Base-by-base conservation (phyloP, 2,329 filamentous ascomycete species). In the Claviceps sp. region DNA sequence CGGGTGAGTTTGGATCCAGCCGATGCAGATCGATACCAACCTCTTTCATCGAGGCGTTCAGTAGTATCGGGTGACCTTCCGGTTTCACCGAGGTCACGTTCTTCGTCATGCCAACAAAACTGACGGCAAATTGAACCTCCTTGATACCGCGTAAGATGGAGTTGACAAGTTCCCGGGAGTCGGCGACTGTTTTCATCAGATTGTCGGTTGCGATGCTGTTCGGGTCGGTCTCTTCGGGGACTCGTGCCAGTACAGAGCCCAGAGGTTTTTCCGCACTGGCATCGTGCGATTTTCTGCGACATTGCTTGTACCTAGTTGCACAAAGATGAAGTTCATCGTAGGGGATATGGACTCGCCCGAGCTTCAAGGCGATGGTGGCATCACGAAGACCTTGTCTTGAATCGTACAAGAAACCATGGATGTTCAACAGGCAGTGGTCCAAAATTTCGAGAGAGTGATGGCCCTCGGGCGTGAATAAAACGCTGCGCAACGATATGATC, bases 31-130 rank as follows among this genome's bases (percentile, higher is more conserved):
- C 93, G 63, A 98, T 79, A 55, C 91, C 91, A 43, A 98, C 82
- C 65, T 98, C 94, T 66, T 98, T 97, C 79, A 95, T 95, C 6
- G 91, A 89, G 45, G 90, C 78, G 62, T 91, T 95, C 55, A 96
- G 75, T 54, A 86, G 81, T 7, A 95, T 77, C 3, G 88, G 84
- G n/a, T 77, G 74, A 30, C 84, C 81, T 3, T 76, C 75, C 3
- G 84, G 76, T 56, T 82, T 80, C 54, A 87, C 74, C 2, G 81
- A 76, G 41, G 84, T 76, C 13, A 96, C 77, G 60, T 82, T 84
- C 66, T 89, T 93, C 22, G 88, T 90, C 54, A 98, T 70, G 18
- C 88, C 88, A 58, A 96, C 78, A 66, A 91, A 93, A 67, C 91
- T 91, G 63, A 97, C 81, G 0, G 90, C 91, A 61, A 98, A 88